phyloP scores from a whole-genome alignment of 306 rosid genomes.

The Begonia loranthoides region DNA sequence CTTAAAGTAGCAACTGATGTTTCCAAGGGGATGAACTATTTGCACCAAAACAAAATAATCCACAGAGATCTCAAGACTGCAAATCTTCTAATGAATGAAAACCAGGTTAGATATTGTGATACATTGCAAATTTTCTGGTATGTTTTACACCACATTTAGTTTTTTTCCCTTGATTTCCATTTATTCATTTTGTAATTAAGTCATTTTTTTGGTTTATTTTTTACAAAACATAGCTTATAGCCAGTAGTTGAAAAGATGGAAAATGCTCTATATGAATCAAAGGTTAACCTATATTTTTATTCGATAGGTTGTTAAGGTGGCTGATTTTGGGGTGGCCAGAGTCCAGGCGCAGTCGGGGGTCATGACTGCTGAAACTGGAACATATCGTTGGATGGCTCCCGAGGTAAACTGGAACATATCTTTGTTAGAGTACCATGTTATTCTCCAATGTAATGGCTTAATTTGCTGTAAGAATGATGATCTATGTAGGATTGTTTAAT shows the following conservation, averaged over 20 bases:
- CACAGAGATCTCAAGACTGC: constrained; percentile 99
- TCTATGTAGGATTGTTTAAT: too few species aligned
- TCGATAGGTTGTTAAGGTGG: constrained; percentile 86
- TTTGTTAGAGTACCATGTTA: neutral
- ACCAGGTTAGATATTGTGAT: constrained; percentile 43
- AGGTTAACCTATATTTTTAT: neutral
- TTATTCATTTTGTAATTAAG: too few species aligned
- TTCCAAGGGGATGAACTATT: constrained; percentile 92
- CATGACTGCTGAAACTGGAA: constrained; percentile 99
- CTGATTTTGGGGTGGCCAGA: constrained; percentile 99
- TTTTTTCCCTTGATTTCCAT: too few species aligned
- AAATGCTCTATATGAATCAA: too few species aligned
- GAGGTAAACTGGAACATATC: constrained; percentile 38
- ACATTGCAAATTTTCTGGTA: too few species aligned
- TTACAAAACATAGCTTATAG: too few species aligned
- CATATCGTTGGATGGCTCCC: constrained; percentile 99
- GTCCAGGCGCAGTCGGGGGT: constrained; percentile 93
- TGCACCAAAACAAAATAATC: constrained; percentile 96
- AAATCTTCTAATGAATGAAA: constrained; percentile 99
- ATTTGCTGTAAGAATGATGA: too few species aligned
- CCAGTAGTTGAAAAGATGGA: too few species aligned
- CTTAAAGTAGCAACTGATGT: constrained; percentile 88
- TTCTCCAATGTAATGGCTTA: too few species aligned
- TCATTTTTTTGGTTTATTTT: too few species aligned
- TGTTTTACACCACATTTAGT: too few species aligned